Evolutionary conservation across 768 basidiomycete genomes (phyloP).

Genomic region (Lyophyllum semitale): DNA sequence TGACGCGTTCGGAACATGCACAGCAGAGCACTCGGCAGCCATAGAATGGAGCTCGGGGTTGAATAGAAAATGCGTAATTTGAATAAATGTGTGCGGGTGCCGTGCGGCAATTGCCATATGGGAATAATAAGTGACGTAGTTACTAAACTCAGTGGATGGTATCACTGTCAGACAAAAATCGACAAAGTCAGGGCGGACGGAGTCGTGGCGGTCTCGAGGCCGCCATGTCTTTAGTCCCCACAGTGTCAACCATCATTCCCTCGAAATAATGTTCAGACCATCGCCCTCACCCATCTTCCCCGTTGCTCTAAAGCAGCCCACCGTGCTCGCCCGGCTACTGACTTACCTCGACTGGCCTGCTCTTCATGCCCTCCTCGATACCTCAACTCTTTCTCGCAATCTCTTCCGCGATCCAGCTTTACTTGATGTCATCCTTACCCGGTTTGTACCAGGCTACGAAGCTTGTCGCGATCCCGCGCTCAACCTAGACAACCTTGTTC

Average conservation of each 20-base stretch:
- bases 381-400: conserved; percentile 32
- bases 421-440: conserved; percentile 42
- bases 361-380: conserved; percentile 37
- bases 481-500: conserved; percentile 44
- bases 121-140: background rate
- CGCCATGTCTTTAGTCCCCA: conserved; percentile 11
- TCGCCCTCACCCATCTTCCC: background rate
- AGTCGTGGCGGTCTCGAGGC: conserved; percentile 11
- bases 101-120: background rate
- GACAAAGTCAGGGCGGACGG: conserved; percentile 1
- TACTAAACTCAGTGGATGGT: no score
- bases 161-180: conserved; percentile 9
- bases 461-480: conserved; percentile 44
- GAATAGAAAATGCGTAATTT: no score
- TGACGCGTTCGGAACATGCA: no score
- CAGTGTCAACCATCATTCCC: background rate
- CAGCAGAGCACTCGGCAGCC: no score
- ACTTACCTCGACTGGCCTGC: conserved; percentile 39
- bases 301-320: conserved; percentile 19
- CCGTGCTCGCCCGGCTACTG: conserved; percentile 28
- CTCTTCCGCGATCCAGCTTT: conserved; percentile 30
- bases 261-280: background rate
- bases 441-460: conserved; percentile 62
- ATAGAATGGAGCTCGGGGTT: no score
- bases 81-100: background rate